Percentiles rank a stretch among this genome's conserved stretches.
phyloP scores from a whole-genome alignment of 148 eudicot genomes.

The Heliosperma pusillum region DNA sequence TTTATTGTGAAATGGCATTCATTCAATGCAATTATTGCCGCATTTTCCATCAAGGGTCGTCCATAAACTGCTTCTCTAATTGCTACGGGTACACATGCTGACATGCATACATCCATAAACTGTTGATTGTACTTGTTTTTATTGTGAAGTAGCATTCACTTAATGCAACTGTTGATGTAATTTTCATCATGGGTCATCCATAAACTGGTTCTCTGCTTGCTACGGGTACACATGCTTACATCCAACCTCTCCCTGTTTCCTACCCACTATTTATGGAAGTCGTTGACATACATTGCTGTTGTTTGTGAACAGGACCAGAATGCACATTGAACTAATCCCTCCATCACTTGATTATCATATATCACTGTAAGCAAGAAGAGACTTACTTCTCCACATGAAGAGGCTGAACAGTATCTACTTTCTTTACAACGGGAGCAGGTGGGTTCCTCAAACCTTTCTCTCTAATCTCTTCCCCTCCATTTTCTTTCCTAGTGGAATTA shows the following conservation, averaged over 20 bases:
- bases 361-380: background rate
- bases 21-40: background rate
- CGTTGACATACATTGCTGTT: background rate
- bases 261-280: background rate
- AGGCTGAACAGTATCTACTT: constrained; percentile 20
- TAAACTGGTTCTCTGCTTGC: no score
- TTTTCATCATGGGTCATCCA: no score
- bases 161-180: background rate
- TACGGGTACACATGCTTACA: background rate
- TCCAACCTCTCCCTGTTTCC: background rate
- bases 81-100: background rate
- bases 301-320: background rate
- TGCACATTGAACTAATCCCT: background rate
- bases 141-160: background rate
- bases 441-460: constrained; percentile 35
- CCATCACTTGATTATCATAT: background rate
- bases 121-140: no score
- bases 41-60: no score
- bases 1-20: background rate
- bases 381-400: constrained; percentile 36
- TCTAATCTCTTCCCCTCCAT: constrained; percentile 36
- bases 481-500: constrained; percentile 39
- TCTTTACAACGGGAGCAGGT: constrained; percentile 22
- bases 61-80: no score
- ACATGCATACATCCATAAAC: background rate